These are phyloP conservation scores for Xylaria grammica DNA, from an alignment of 495 filamentous ascomycete species.

Conservation along the genomic window DNA sequence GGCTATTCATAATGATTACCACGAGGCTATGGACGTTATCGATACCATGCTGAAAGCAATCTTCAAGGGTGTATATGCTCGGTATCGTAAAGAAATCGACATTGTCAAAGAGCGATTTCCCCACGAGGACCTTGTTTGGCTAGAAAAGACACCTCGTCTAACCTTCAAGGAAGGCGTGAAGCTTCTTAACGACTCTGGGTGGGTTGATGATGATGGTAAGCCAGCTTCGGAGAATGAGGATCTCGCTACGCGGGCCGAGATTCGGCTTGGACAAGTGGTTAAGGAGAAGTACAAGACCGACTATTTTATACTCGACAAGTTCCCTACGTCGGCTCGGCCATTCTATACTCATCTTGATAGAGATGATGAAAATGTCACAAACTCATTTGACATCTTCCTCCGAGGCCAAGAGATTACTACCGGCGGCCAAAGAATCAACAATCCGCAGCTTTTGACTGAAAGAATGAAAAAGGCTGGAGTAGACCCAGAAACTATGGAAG, in stretches of 20 bases:
- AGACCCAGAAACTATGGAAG: slow-evolving; percentile 76
- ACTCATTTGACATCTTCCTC: slow-evolving; percentile 95
- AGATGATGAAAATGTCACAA: slow-evolving; percentile 72
- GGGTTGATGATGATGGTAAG: slow-evolving; percentile 76
- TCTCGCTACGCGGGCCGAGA: slow-evolving; percentile 82
- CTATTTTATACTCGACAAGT: slow-evolving; percentile 95
- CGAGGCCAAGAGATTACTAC: slow-evolving; percentile 92
- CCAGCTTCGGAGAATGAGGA: slow-evolving; percentile 73
- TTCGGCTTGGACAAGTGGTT: slow-evolving; percentile 80
- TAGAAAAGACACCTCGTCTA: slow-evolving; percentile 80
- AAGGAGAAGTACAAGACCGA: slow-evolving; percentile 87
- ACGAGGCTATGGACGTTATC: slow-evolving; percentile 83
- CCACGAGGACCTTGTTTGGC: slow-evolving; percentile 68
- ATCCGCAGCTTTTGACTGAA: slow-evolving; percentile 72
- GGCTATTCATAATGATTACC: slow-evolving; percentile 86
- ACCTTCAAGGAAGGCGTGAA: slow-evolving; percentile 79
- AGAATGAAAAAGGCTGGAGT: slow-evolving; percentile 79
- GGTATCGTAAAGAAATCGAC: slow-evolving; percentile 71
- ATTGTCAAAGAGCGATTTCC: slow-evolving; percentile 66
- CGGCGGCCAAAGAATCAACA: slow-evolving; percentile 91
- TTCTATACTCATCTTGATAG: slow-evolving; percentile 96
- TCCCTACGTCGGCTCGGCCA: slow-evolving; percentile 79
- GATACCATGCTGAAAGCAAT: slow-evolving; percentile 88
- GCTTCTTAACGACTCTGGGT: slow-evolving; percentile 82
- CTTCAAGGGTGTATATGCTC: slow-evolving; percentile 75